Conservation (phyloP, 1,284 basidiomycete species). For the Boletus hoseneyae region DNA sequence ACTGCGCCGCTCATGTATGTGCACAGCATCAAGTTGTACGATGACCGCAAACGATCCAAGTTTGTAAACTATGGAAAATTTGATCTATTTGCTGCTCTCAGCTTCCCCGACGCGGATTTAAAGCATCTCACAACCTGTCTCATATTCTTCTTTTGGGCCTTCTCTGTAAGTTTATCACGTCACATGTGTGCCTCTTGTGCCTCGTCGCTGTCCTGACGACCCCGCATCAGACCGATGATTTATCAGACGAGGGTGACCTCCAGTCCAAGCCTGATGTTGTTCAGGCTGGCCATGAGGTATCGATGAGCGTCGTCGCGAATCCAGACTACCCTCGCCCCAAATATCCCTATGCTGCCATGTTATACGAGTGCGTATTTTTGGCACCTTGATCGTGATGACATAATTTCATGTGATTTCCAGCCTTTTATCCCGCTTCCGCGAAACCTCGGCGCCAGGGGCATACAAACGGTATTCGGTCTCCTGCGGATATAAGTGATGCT, state of each 20-base stretch:
- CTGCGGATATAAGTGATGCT: too few species aligned
- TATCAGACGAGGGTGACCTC: constrained; percentile 43
- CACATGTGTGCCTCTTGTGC: background rate
- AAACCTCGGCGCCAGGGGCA: constrained; percentile 38
- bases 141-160: constrained; percentile 46
- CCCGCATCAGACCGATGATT: constrained; percentile 37
- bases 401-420: constrained; percentile 24
- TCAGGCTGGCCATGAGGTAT: constrained; percentile 36
- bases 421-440: constrained; percentile 37
- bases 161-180: constrained; percentile 34
- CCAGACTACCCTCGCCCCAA: constrained; percentile 34
- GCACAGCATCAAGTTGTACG: constrained; percentile 31
- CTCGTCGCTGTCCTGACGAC: constrained; percentile 8
- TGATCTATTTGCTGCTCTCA: constrained; percentile 42
- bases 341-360: constrained; percentile 42
- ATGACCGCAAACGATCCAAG: constrained; percentile 31
- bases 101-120: constrained; percentile 43
- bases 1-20: too few species aligned
- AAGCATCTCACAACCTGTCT: constrained; percentile 43
- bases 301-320: constrained; percentile 31
- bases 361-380: constrained; percentile 35
- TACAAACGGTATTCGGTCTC: constrained; percentile 32
- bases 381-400: constrained; percentile 7
- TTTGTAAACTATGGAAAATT: constrained; percentile 41
- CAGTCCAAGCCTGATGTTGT: constrained; percentile 40